These are phyloP conservation scores for Erysimum cheiri DNA, from an alignment of 441 rosid species.

Conservation along the genomic window DNA sequence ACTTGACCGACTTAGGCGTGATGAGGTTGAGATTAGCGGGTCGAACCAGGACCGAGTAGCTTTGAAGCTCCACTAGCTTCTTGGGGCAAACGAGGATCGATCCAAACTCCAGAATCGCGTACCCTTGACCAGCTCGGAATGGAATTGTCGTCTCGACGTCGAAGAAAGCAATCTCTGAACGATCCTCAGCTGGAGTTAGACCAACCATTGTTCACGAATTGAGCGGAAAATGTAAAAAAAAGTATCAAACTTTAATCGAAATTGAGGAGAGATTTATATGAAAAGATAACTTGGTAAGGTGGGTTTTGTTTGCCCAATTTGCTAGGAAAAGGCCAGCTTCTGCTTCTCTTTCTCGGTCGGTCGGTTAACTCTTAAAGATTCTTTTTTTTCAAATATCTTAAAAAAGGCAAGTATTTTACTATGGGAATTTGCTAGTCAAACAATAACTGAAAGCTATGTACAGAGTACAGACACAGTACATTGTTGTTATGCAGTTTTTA, in stretches of 20 bases:
- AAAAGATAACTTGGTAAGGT: conserved; percentile 29
- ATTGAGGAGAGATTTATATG: conserved; percentile 5
- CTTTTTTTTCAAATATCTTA: neutral
- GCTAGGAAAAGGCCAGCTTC: conserved; percentile 23
- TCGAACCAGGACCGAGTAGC: conserved; percentile 73
- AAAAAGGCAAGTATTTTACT: neutral
- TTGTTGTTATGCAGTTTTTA: neutral
- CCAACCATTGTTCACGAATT: conserved; percentile 22
- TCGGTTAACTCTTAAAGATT: neutral
- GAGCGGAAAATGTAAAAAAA: conserved; percentile 13
- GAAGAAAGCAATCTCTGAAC: conserved; percentile 86
- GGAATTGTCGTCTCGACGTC: conserved; percentile 93
- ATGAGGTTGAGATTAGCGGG: conserved; percentile 65
- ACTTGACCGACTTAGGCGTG: conserved; percentile 55
- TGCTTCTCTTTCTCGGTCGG: conserved; percentile 11
- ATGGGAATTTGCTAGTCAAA: neutral
- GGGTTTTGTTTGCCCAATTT: conserved; percentile 35
- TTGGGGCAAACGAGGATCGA: conserved; percentile 82
- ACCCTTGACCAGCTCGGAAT: conserved; percentile 59
- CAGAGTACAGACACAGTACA: no score
- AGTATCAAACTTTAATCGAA: conserved; percentile 19
- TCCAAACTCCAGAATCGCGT: conserved; percentile 81
- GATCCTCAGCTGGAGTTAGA: conserved; percentile 28
- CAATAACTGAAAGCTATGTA: neutral
- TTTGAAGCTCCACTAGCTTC: conserved; percentile 69